Evolutionary conservation across 352 stramenopile species (phyloP), one percentile per base, ranked within the genome.

Genomic region (Pythium phragmitis): DNA sequence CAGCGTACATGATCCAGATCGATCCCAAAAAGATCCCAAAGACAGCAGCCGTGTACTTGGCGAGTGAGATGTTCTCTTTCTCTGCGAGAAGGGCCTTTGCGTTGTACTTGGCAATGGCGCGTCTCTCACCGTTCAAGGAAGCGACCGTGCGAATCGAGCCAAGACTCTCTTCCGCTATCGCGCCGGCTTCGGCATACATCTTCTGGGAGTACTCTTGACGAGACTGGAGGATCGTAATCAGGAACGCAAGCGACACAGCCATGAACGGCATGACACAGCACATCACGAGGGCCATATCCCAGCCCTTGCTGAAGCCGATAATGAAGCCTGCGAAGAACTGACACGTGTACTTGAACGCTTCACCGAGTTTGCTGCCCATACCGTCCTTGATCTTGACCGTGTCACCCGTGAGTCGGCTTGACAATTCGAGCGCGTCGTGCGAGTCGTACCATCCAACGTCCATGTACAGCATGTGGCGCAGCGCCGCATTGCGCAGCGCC

Each of bases 271-370:
- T 73, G 23, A 74, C 57, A 1, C 28, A 36, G 1, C 37, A 60
- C 72, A 79, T 79, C 28, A 74, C 65, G 41, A 79, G 55, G 11
- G 65, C 63, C 17, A 74, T 60, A 42, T 76, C 68, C 72, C 72
- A 79, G 17, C 68, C 68, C 2, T 48, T 36, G 5, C 33, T 49
- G 45, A 79, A 76, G 36, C 68, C 72, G 47, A 79, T 74, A 4
- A 66, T 47, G 36, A 63, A 76, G 17, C 72, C 72, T 3, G 50
- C 56, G 42, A 75, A 23, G 28, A 79, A 79, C 59, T 74, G 65
- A 2, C 8, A 60, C 42, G 67, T 57, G 45, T 66, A 79, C 17
- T 54, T 49, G 43, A 75, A 56, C 19, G 46, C 21, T 14, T 79
- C 68, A 26, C 69, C 68, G 9, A 79, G 58, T 57, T 79, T 79